Base-by-base conservation (phyloP, 1,139 yeast genomes). In the Yamadazyma songkhlaensis region DNA sequence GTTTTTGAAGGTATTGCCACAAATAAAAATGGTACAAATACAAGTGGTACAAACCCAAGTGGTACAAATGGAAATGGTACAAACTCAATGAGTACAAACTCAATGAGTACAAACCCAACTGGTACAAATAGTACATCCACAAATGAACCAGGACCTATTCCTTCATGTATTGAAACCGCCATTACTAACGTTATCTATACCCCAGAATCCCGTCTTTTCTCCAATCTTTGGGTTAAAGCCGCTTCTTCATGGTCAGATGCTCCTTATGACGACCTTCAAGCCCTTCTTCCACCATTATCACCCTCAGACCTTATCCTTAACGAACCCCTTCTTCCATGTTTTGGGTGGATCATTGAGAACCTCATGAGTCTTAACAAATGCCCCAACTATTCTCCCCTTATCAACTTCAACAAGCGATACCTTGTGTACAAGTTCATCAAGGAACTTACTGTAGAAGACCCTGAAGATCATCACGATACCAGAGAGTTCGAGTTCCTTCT, bases 121-220 rank as follows among this genome's bases (percentile, higher is more conserved):
- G n/a, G n/a, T n/a, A n/a, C n/a, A n/a, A n/a, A n/a, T n/a, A n/a
- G n/a, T n/a, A n/a, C n/a, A n/a, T n/a, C n/a, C n/a, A n/a, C n/a
- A n/a, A n/a, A n/a, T n/a, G n/a, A n/a, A n/a, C n/a, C 13, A 6
- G 64, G 60, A 0, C 59, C 58, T 9, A 79, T 90, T 20, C 97
- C 97, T 1, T 84, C 96, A 2, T 84, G 90, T 54, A 71, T 92
- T 40, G 97, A 90, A 55, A 73, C 90, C 5, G 90, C 95, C 6
- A 69, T 90, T 28, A 68, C 79, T 0, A 80, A 85, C 47, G 90
- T 90, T 0, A 74, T 90, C 17, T 67, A 87, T 34, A 72, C 90
- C 1, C 96, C 96, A 0, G 95, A 86, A 51, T 79, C 92, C 32
- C 70, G 98, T 45, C 59, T 69, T 22, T 88, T 77, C 55, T 70